A percentile compares a stretch with the other conserved stretches of the same genome.
Conservation (phyloP, 768 basidiomycete species). For the Tricholoma bakamatsutake region DNA sequence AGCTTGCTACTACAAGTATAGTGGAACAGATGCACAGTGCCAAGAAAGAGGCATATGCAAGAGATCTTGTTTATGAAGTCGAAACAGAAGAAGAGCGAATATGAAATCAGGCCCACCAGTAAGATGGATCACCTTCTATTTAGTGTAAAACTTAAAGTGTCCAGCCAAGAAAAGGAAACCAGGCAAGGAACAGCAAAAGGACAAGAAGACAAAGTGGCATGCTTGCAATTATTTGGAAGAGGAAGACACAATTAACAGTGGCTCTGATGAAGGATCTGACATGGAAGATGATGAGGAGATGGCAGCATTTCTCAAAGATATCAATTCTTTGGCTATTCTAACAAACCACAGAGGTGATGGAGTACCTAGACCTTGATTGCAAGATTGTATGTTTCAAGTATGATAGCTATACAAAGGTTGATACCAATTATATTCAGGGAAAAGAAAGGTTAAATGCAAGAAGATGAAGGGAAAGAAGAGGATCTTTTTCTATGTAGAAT, state of each 20-base stretch:
- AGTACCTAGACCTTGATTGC: background rate
- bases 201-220: background rate
- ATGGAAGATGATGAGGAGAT: background rate
- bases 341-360: background rate
- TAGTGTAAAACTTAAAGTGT: background rate
- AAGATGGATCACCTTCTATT: background rate
- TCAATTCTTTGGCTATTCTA: background rate
- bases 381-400: background rate
- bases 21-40: background rate
- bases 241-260: background rate
- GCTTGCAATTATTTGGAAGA: background rate
- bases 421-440: background rate
- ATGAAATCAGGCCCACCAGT: background rate
- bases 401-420: background rate
- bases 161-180: background rate
- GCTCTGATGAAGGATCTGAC: background rate
- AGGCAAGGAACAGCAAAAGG: background rate
- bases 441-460: background rate
- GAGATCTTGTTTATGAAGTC: background rate
- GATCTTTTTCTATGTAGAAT: background rate
- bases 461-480: background rate
- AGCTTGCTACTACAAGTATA: background rate
- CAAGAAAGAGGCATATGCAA: background rate
- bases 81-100: background rate
- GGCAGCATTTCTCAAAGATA: background rate